phyloP scores from a whole-genome alignment of 495 filamentous ascomycete genomes.

The Pseudomonodictys pantanalensis region DNA sequence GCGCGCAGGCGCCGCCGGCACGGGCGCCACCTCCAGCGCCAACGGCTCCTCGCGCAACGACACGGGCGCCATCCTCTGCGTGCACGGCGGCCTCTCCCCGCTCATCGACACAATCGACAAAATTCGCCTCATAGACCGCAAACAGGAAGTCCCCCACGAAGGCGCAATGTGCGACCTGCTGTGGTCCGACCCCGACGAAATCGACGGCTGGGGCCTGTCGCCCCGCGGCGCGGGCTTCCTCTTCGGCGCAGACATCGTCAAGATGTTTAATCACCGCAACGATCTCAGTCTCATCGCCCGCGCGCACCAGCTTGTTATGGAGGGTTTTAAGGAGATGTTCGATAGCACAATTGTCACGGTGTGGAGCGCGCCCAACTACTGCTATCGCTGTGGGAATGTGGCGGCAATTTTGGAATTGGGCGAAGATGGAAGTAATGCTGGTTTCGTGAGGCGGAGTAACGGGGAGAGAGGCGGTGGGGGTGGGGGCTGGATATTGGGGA shows the following conservation, averaged over 20 bases:
- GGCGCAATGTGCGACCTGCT: conserved; percentile 98
- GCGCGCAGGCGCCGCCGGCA: conserved; percentile 69
- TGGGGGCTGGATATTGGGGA: conserved; percentile 41
- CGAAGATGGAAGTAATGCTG: conserved; percentile 76
- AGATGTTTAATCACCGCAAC: conserved; percentile 89
- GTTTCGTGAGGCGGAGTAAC: conserved; percentile 73
- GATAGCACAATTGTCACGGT: conserved; percentile 92
- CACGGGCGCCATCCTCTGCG: conserved; percentile 81
- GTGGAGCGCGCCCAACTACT: conserved; percentile 97
- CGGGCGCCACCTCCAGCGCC: conserved; percentile 64
- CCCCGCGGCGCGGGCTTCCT: conserved; percentile 94
- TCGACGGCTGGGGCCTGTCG: conserved; percentile 94
- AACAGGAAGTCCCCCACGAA: conserved; percentile 98
- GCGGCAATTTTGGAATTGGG: conserved; percentile 90
- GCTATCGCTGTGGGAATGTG: conserved; percentile 96
- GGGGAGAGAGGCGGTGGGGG: conserved; percentile 59
- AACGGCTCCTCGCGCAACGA: conserved; percentile 64
- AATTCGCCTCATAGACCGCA: conserved; percentile 90
- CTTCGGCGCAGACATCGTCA: conserved; percentile 95
- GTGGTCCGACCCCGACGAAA: conserved; percentile 98
- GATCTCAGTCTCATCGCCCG: conserved; percentile 87
- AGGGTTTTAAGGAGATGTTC: conserved; percentile 99
- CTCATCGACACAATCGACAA: conserved; percentile 93
- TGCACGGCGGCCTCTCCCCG: conserved; percentile 89
- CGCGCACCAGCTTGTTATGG: conserved; percentile 98